Base-by-base conservation (phyloP, 192 early-diverging fungal genomes). In the Backusella parvicylindrica region DNA sequence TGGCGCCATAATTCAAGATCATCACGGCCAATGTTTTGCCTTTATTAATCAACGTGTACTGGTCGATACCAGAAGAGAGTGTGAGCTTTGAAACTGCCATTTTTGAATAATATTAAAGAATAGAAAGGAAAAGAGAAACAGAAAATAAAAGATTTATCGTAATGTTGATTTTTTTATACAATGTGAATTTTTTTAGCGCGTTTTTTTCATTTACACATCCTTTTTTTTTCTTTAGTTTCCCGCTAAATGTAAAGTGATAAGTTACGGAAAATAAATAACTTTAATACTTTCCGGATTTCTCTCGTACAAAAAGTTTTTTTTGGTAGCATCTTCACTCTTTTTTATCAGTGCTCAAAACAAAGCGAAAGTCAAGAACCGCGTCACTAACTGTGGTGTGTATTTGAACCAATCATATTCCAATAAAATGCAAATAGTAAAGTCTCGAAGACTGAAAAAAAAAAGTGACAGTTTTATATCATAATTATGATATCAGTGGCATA, bases 1-100 rank as follows among this genome's bases (percentile, higher is more conserved):
- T 89, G 9, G 87, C 92, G 5, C 94, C 94, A 79, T 90, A 91
- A 12, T 83, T 87, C 21, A 86, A 83, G 8, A 93, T 73, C 75
- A 84, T 83, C 26, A 79, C 78, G 5, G 75, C 71, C 53, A 83
- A 36, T 7, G 77, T 79, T 23, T 72, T 73, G 13, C 66, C 67
- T n/a, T 72, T 38, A 23, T 83, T 82, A 38, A 76, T 76, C 21
- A 82, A 40, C 6, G 77, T 78, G 21, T 82, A 82, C 71, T 78
- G 77, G 64, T 72, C 71, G n/a, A 82, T 69, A 30, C 64, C 73
- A 41, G 72, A 23, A 23, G 76, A 64, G 18, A 82, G 63, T 11
- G 7, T 69, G 30, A 71, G 32, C 35, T 76, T 72, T 6, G 71
- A 65, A 13, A 81, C 75, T 70, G 79, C 40, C 79, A 81, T 81